A percentile compares a stretch with the other conserved stretches of the same genome.
Evolutionary conservation across 1,139 yeast species (phyloP).

Genomic region (Yamadazyma sp.): DNA sequence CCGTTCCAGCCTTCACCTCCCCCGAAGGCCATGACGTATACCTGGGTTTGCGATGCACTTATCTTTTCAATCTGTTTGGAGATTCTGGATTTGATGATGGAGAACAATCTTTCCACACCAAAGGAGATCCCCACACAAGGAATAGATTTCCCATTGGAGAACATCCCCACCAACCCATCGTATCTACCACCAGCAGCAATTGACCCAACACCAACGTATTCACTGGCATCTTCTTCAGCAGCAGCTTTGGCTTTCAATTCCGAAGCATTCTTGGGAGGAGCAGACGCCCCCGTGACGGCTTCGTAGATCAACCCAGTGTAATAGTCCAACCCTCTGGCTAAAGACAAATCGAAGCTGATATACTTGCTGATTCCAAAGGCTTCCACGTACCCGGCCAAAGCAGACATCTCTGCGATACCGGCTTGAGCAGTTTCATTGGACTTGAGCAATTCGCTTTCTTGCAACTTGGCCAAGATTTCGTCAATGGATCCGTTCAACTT

Average conservation of each 20-base stretch:
- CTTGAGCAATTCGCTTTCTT: constrained; percentile 56
- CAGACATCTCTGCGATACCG: constrained; percentile 80
- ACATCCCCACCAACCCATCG: constrained; percentile 95
- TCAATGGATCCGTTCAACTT: constrained; percentile 74
- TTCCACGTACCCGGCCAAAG: constrained; percentile 72
- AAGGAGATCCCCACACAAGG: constrained; percentile 98
- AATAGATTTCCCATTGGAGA: constrained; percentile 86
- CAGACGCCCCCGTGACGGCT: constrained; percentile 91
- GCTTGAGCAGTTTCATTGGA: constrained; percentile 69
- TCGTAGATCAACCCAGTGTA: constrained; percentile 96
- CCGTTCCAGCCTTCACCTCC: constrained; percentile 97
- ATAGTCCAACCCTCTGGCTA: constrained; percentile 96
- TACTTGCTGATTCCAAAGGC: constrained; percentile 69
- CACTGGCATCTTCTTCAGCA: constrained; percentile 86
- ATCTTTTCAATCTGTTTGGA: constrained; percentile 54
- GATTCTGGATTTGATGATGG: constrained; percentile 78
- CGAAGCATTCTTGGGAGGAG: constrained; percentile 82
- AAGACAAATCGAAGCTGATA: constrained; percentile 84
- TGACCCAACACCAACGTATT: constrained; percentile 96
- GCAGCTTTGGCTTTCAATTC: constrained; percentile 58
- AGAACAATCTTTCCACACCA: constrained; percentile 93
- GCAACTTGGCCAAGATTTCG: constrained; percentile 61
- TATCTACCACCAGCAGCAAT: constrained; percentile 99
- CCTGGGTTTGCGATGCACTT: constrained; percentile 87
- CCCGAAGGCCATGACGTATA: constrained; percentile 95